Conservation (phyloP, 345 rosid genomes). For the Carallia pectinifolia region DNA sequence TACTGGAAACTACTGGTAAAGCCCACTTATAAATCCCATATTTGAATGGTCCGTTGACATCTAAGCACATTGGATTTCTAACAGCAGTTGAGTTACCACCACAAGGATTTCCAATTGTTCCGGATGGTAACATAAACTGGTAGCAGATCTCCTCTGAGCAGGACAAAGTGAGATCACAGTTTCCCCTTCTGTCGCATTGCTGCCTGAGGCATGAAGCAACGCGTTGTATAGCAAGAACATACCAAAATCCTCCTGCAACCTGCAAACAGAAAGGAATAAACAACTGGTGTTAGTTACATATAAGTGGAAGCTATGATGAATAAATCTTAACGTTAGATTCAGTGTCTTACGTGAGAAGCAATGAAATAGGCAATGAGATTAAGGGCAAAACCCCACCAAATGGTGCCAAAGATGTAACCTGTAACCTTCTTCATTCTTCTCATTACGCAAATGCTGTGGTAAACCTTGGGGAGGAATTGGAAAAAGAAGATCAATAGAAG, state of each 20-base stretch:
- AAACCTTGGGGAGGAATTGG: conserved; percentile 78
- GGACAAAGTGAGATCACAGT: conserved; percentile 55
- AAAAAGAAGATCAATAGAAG: conserved; percentile 54
- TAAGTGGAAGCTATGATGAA: not conserved
- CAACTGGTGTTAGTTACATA: not conserved
- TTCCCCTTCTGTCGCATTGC: conserved; percentile 47
- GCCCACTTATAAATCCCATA: conserved; percentile 78
- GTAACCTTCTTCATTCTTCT: conserved; percentile 83
- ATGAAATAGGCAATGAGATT: conserved; percentile 90
- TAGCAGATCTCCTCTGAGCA: conserved; percentile 67
- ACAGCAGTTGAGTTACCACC: conserved; percentile 47
- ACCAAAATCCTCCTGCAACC: conserved; percentile 97
- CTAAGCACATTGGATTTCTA: conserved; percentile 62
- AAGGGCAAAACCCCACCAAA: conserved; percentile 97
- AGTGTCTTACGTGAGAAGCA: conserved; percentile 70
- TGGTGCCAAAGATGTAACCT: conserved; percentile 86
- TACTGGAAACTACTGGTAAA: conserved; percentile 81
- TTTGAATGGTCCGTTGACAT: conserved; percentile 52
- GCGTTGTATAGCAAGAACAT: conserved; percentile 79
- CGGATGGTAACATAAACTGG: conserved; percentile 37
- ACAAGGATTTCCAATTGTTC: conserved; percentile 41
- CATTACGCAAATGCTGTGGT: conserved; percentile 73
- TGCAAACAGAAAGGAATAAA: conserved; percentile 16
- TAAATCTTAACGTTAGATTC: not conserved
- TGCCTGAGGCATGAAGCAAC: conserved; percentile 70